Evolutionary conservation across 257 asterid genomes (phyloP), one percentile per base, ranked within the genome.

Genomic region (Haberlea rhodopensis): DNA sequence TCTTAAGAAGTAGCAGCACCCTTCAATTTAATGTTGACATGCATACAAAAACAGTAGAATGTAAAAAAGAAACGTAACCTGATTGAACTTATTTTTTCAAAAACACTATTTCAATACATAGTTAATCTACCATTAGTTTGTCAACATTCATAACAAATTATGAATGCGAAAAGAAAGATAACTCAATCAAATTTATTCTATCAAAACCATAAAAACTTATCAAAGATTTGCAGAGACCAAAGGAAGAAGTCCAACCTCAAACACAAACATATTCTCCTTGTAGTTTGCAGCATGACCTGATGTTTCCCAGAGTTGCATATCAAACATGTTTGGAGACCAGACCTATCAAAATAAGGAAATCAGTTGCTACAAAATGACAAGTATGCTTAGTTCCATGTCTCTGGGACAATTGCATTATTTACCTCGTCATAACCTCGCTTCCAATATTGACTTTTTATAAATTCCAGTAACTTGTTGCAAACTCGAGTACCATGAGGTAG

Each of bases 281-380:
- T 94, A 94, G 73, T 94, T 87, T 57, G 96, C 99, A 78, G 99
- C 99, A 82, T 94, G 99, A 51, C 99, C 99, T 68, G 97, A 94
- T 53, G 95, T 86, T 80, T 94, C 99, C 99, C 99, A 94, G 51
- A 94, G 82, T 73, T 94, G 85, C 99, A 94, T 94, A 68, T 94
- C 88, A 75, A 82, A 94, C 91, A 94, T 86, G 81, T 90, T 94
- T 57, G 99, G 99, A 53, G 85, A 74, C 89, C 87, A 76, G 27
- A 94, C 99, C 99, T 94, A 69, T 27, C 63, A 70, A 73, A 69
- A 69, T 51, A 69, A 85, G 68, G 57, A 27, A 76, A 69, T 10
- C 45, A 24, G 43, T 27, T 25, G 58, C 57, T 31, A 49, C 28
- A 5, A 59, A 56, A 65, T 53, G 19, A 59, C 34, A 69, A 28